These are phyloP conservation scores for Coniochaeta prunicola DNA, from an alignment of 2,329 filamentous ascomycete genomes.

Conservation along the genomic window DNA sequence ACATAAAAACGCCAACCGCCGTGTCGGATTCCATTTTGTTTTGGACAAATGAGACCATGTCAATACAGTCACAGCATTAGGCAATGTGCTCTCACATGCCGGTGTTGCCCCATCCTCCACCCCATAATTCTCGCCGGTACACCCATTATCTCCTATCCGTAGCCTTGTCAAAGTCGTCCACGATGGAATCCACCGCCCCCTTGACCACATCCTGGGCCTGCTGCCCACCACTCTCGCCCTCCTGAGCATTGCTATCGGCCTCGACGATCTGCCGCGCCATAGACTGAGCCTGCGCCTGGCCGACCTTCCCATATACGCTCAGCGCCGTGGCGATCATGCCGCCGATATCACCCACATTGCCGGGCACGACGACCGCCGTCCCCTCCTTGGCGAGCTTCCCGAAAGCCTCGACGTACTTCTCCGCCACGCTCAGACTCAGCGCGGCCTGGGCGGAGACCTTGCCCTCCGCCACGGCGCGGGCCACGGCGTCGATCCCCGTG, in stretches of 20 bases:
- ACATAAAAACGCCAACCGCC: neutral
- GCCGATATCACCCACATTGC: conserved; percentile 92
- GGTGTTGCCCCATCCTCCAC: neutral
- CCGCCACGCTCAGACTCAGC: conserved; percentile 80
- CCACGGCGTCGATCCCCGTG: conserved; percentile 79
- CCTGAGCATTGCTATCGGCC: conserved; percentile 7
- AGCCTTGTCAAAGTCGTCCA: conserved; percentile 7
- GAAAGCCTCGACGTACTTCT: conserved; percentile 95
- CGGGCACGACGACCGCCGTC: conserved; percentile 90
- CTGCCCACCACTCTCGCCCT: conserved; percentile 8
- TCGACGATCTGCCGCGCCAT: conserved; percentile 48
- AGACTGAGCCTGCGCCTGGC: conserved; percentile 65
- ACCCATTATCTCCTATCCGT: neutral
- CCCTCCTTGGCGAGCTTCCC: conserved; percentile 88
- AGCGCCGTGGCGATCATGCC: conserved; percentile 96
- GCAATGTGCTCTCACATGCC: neutral
- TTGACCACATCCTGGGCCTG: conserved; percentile 10
- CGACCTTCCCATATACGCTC: conserved; percentile 92
- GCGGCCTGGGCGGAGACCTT: conserved; percentile 72
- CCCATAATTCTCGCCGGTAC: neutral
- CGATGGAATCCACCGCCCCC: conserved; percentile 2
- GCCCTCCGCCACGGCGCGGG: conserved; percentile 65
- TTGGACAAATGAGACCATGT: neutral
- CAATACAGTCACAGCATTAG: neutral
- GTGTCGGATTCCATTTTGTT: neutral